Conservation (phyloP, 2,329 filamentous ascomycete genomes). For the Periconia macrospinosa region DNA sequence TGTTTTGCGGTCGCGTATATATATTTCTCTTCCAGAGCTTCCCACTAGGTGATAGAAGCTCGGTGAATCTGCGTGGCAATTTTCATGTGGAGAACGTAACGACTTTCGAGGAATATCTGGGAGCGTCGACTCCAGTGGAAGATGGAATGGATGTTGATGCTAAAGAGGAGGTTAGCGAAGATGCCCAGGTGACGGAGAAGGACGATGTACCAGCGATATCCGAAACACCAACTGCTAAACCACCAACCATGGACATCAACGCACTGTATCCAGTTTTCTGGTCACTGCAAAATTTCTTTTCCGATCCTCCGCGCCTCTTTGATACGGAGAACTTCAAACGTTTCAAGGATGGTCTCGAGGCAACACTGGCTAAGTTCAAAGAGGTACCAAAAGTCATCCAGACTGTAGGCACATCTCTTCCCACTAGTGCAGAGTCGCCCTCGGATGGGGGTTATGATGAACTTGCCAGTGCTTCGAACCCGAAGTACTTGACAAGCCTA, state of each 20-base stretch:
- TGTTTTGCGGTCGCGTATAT: slow-evolving; percentile 96
- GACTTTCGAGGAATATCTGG: slow-evolving; percentile 67
- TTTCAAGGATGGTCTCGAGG: slow-evolving; percentile 66
- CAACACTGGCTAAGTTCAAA: slow-evolving; percentile 75
- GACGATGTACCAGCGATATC: slow-evolving; percentile 45
- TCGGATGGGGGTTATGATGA: slow-evolving; percentile 63
- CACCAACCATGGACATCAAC: slow-evolving; percentile 62
- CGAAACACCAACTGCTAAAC: slow-evolving; percentile 53
- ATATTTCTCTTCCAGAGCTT: slow-evolving; percentile 99
- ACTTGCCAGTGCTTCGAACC: slow-evolving; percentile 79
- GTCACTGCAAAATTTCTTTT: slow-evolving; percentile 89
- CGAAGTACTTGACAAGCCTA: slow-evolving; percentile 96
- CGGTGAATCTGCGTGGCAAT: slow-evolving; percentile 92
- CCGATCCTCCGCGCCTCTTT: slow-evolving; percentile 83
- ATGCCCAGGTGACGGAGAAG: slow-evolving; percentile 40
- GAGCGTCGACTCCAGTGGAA: slow-evolving; percentile 36
- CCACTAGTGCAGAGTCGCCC: slow-evolving; percentile 61
- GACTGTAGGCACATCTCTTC: slow-evolving; percentile 68
- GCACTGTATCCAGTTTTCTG: slow-evolving; percentile 89
- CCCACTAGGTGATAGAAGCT: slow-evolving; percentile 93
- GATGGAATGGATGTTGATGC: slow-evolving; percentile 70
- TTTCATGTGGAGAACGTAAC: slow-evolving; percentile 96
- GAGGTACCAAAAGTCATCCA: slow-evolving; percentile 68
- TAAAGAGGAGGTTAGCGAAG: slow-evolving; percentile 28
- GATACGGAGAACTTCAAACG: slow-evolving; percentile 65